A percentile compares a stretch with the other conserved stretches of the same genome.
Evolutionary conservation across 495 filamentous ascomycete species (phyloP).

Genomic region (Aspergillus nidulans): DNA sequence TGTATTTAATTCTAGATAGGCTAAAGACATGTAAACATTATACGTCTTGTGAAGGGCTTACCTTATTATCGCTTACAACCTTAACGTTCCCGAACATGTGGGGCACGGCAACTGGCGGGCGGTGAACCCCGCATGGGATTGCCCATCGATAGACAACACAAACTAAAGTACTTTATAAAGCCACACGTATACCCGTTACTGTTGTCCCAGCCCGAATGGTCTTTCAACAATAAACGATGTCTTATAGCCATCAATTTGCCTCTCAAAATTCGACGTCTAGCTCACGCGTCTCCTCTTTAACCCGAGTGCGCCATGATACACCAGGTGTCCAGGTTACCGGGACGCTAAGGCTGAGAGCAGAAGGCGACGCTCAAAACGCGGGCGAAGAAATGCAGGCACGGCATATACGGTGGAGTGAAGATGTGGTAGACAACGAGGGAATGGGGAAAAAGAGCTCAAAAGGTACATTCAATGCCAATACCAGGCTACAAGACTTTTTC

Average conservation of each 20-base stretch:
- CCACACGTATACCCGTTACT: too few relatives aligned
- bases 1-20: slow-evolving; percentile 3
- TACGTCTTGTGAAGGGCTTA: background rate
- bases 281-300: slow-evolving; percentile 18
- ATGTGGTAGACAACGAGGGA: slow-evolving; percentile 95
- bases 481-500: too few relatives aligned
- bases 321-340: slow-evolving; percentile 17
- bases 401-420: slow-evolving; percentile 83
- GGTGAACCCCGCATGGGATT: too few relatives aligned
- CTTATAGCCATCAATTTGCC: slow-evolving; percentile 25
- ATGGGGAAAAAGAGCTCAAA: slow-evolving; percentile 91
- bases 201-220: too few relatives aligned
- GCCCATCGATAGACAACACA: too few relatives aligned
- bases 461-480: too few relatives aligned
- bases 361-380: slow-evolving; percentile 16
- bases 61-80: too few relatives aligned
- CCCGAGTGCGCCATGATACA: slow-evolving; percentile 14
- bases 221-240: slow-evolving; percentile 18
- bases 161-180: too few relatives aligned
- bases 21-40: background rate
- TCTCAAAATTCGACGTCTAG: slow-evolving; percentile 10
- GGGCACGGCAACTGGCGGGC: background rate
- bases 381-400: slow-evolving; percentile 25
- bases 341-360: slow-evolving; percentile 37
- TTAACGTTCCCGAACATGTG: background rate